Conservation (phyloP, 345 rosid genomes). For the Euphorbia peplus region DNA sequence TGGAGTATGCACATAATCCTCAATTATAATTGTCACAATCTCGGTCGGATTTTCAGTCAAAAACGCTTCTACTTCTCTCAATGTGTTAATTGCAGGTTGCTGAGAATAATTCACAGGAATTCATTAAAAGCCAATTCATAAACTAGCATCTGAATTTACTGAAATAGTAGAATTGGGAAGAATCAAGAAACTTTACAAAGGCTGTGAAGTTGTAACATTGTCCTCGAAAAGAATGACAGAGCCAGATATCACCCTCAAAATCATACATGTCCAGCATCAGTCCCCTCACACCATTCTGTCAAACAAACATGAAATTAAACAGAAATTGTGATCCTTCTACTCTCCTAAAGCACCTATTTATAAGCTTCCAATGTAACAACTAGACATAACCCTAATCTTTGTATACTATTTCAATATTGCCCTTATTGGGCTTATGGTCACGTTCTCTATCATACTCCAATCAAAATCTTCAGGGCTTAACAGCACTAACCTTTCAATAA, state of each 20-base stretch:
- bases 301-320: slow-evolving; percentile 20
- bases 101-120: slow-evolving; percentile 30
- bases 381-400: too few species aligned
- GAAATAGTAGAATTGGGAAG: slow-evolving; percentile 12
- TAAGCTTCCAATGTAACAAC: too few species aligned
- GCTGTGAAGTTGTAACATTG: slow-evolving; percentile 98
- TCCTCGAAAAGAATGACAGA: slow-evolving; percentile 89
- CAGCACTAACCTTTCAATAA: too few species aligned
- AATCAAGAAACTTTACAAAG: slow-evolving; percentile 53
- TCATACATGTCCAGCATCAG: slow-evolving; percentile 98
- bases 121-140: slow-evolving; percentile 4
- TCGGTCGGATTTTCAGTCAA: slow-evolving; percentile 70
- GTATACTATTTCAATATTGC: too few species aligned
- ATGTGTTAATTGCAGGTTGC: slow-evolving; percentile 90
- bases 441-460: too few species aligned
- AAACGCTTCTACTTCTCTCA: slow-evolving; percentile 87
- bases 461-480: slow-evolving; percentile 5
- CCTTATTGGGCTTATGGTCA: too few species aligned
- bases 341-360: too few species aligned
- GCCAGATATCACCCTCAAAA: slow-evolving; percentile 83
- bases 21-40: slow-evolving; percentile 86
- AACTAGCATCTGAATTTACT: slow-evolving; percentile 7
- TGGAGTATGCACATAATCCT: slow-evolving; percentile 89
- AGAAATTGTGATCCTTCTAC: slow-evolving; percentile 4
- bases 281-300: slow-evolving; percentile 94